Base-by-base conservation (phyloP, 1,284 basidiomycete species). In the Pholiota adiposa region DNA sequence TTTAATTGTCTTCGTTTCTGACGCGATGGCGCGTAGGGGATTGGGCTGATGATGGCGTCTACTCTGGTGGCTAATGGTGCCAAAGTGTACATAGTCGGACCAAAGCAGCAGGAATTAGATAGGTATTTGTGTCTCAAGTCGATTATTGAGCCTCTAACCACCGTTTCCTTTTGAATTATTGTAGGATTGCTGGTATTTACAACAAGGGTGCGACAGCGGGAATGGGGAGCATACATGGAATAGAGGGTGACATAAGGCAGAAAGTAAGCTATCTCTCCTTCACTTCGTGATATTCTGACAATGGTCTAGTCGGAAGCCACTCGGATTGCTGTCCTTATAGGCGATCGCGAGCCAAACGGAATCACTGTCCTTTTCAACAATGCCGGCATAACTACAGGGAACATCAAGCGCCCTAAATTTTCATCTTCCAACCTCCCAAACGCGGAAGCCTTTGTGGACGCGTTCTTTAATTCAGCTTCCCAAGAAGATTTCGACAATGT, bases 361-460 rank as follows among this genome's bases (percentile, higher is more conserved):
- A 23, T 53, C 12, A 58, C 56, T 8, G 50, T 52, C 9, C 50
- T 58, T 3, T 58, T 58, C 51, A 58, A 58, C 41, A 58, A 58
- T 36, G 56, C 56, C 4, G 56, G 56, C n/a, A 48, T 58, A 33
- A 25, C 29, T 23, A 46, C 16, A 44, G 56, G 56, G 0, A 1
- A 12, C 9, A 53, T 58, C 9, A 23, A n/a, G 21, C 56, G 56
- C 5, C 56, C 56, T n/a, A 18, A 11, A 1, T 58, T 36, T 14
- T 44, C 56, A 5, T 14, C 38, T 6, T 51, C 31, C 19, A 52
- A 38, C 33, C 48, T 38, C 14, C 50, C 50, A 9, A 53, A 43
- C 14, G 56, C 56, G n/a, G 31, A 46, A 11, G 51, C 56, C 9
- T 58, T 52, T 40, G 56, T 58, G 2, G 51, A 58, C 12, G 51